Evolutionary conservation across 257 asterid species (phyloP).

Genomic region (Anisodus tanguticus): DNA sequence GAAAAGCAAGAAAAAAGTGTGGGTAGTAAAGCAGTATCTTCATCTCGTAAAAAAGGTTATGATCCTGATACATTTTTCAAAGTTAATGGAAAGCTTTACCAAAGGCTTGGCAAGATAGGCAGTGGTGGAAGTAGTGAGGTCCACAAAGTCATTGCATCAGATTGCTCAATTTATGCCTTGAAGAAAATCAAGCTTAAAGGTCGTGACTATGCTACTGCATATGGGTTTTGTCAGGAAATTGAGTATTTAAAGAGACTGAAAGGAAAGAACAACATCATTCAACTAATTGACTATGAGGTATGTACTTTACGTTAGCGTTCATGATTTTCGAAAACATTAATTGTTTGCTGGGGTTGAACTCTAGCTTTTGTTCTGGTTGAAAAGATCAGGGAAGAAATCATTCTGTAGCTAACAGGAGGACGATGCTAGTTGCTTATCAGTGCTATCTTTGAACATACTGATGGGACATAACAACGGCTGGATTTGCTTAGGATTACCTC

Average conservation of each 20-base stretch:
- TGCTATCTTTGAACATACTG: not conserved
- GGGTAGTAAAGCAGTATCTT: conserved; percentile 63
- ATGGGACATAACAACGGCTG: not conserved
- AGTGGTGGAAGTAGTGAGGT: conserved; percentile 99
- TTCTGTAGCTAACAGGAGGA: conserved; percentile 2
- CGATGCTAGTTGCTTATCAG: not conserved
- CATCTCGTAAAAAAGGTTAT: conserved; percentile 78
- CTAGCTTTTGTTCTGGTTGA: not conserved
- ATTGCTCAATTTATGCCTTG: conserved; percentile 87
- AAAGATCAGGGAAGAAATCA: not conserved
- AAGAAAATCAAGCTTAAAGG: conserved; percentile 96
- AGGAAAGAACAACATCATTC: conserved; percentile 90
- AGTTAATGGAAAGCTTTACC: conserved; percentile 94
- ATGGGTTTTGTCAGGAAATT: conserved; percentile 96
- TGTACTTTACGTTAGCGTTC: conserved; percentile 32
- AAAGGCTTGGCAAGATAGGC: conserved; percentile 97
- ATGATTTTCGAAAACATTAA: not conserved
- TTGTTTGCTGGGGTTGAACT: not conserved
- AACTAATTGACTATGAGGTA: conserved; percentile 94
- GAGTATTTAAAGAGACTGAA: conserved; percentile 74
- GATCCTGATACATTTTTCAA: conserved; percentile 90
- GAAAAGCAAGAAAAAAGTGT: conserved; percentile 65
- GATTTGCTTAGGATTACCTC: conserved; percentile 11
- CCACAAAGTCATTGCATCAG: conserved; percentile 96
- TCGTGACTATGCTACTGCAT: conserved; percentile 96